A percentile compares a stretch with the other conserved stretches of the same genome.
phyloP scores from a whole-genome alignment of 352 stramenopile species.

The Bremia lactucae region DNA sequence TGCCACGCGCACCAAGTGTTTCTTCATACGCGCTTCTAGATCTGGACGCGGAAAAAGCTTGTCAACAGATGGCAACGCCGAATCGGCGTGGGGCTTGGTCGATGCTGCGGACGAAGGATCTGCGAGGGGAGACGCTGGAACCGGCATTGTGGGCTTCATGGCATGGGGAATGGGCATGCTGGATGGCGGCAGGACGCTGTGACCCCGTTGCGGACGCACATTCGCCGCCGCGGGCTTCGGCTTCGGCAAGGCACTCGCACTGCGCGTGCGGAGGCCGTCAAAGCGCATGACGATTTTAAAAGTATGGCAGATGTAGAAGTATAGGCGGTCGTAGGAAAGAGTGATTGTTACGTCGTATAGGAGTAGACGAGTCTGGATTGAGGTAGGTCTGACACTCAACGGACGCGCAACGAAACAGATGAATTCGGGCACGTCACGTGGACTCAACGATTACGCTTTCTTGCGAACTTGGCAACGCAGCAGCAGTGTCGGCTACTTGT shows the following conservation, averaged over 20 bases:
- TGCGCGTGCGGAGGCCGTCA: constrained; percentile 17
- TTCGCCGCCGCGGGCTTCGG: constrained; percentile 4
- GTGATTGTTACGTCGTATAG: constrained; percentile 10
- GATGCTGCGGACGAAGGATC: constrained; percentile 8
- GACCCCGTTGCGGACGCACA: constrained; percentile 6
- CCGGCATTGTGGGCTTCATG: constrained; percentile 15
- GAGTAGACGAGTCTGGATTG: no score
- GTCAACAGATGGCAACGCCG: constrained; percentile 11
- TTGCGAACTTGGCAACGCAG: no score
- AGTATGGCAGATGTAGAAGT: no score
- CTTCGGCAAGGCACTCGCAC: constrained; percentile 9
- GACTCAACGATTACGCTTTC: no score
- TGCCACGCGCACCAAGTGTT: constrained; percentile 62
- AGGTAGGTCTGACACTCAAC: no score
- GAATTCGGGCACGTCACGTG: no score
- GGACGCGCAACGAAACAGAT: no score
- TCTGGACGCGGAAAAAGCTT: constrained; percentile 51
- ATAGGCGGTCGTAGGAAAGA: no score
- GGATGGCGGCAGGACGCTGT: constrained; percentile 13
- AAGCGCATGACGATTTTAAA: constrained; percentile 16
- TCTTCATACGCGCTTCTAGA: constrained; percentile 62
- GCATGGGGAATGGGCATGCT: constrained; percentile 15
- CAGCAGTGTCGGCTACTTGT: no score
- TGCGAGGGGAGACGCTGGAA: constrained; percentile 5
- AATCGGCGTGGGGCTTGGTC: constrained; percentile 6